Evolutionary conservation across 2,329 filamentous ascomycete genomes (phyloP).

Genomic region (Sporothrix protearum): DNA sequence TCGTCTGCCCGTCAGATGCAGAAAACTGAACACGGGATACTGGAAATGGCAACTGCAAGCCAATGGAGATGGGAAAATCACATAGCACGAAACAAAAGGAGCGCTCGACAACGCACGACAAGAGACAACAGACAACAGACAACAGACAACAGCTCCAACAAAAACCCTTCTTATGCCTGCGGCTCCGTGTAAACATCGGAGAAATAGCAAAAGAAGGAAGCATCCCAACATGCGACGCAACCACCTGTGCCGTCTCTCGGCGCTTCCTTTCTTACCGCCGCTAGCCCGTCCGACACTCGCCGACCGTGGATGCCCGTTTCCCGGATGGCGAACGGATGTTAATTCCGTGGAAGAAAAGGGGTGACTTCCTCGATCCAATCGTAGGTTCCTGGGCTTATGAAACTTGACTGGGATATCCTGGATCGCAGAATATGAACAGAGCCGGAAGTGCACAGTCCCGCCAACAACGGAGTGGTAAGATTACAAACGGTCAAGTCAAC

Average conservation of each 20-base stretch:
- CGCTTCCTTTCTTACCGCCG: neutral
- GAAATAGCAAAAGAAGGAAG: neutral
- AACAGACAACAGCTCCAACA: neutral
- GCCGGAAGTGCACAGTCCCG: neutral
- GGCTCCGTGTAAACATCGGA: neutral
- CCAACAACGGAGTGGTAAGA: neutral
- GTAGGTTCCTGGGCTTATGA: neutral
- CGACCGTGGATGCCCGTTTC: neutral
- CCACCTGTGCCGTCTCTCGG: neutral
- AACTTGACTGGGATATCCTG: neutral
- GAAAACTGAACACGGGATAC: no score
- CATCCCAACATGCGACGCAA: neutral
- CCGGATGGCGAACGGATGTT: slow-evolving; percentile 10
- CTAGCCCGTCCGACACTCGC: neutral
- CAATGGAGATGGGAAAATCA: neutral
- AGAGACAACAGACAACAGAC: neutral
- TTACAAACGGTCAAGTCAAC: neutral
- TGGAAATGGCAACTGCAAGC: neutral
- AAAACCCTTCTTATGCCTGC: no score
- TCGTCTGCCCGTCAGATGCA: no score
- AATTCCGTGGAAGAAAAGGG: neutral
- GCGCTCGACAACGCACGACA: neutral
- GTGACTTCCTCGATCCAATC: neutral
- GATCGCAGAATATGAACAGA: neutral
- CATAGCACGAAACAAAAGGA: neutral